Evolutionary conservation across 2,329 filamentous ascomycete genomes (phyloP), one percentile per base, ranked within the genome.

Genomic region (Aspergillus pseudonomiae): DNA sequence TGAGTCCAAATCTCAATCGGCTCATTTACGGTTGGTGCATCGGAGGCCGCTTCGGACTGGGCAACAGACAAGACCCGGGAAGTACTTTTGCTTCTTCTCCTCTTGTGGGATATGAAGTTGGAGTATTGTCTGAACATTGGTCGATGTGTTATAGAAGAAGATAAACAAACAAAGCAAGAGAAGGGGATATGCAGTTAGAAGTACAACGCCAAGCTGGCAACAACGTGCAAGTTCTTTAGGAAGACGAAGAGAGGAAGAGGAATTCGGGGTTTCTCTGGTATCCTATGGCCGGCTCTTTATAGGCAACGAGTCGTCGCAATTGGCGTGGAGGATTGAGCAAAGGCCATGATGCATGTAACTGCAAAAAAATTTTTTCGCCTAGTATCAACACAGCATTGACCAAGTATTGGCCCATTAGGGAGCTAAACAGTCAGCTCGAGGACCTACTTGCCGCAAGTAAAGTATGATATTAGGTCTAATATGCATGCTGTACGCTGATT

Each of bases 51-150:
- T 30, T 64, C 62, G 16, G 62, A 64, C 21, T 57, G 62, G 9
- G 63, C 57, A 43, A 46, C 45, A 3, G 63, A 62, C 1, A 65
- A 48, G 56, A 63, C 57, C 26, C 60, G 63, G 39, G 60, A 39
- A 19, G 61, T 57, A 52, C 63, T 63, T n/a, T 59, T 63, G 52
- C 63, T 65, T 41, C 57, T 62, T 36, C 63, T 59, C 61, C 60
- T 60, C 61, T 64, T 64, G 32, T 63, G 60, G 46, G 63, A 65
- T 46, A 65, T 54, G 57, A 65, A 59, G 34, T 62, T 56, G 32
- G 63, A 65, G 36, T 65, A 65, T 54, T 59, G 57, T 53, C 59
- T 63, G 53, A 65, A 65, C 63, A 65, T 65, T 56, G 60, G 53
- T 26, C 26, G 46, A 19, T 21, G 16, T 45, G 41, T 46, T 52